These are phyloP conservation scores for Nemania diffusa DNA, from an alignment of 2,329 filamentous ascomycete genomes.

Conservation along the genomic window DNA sequence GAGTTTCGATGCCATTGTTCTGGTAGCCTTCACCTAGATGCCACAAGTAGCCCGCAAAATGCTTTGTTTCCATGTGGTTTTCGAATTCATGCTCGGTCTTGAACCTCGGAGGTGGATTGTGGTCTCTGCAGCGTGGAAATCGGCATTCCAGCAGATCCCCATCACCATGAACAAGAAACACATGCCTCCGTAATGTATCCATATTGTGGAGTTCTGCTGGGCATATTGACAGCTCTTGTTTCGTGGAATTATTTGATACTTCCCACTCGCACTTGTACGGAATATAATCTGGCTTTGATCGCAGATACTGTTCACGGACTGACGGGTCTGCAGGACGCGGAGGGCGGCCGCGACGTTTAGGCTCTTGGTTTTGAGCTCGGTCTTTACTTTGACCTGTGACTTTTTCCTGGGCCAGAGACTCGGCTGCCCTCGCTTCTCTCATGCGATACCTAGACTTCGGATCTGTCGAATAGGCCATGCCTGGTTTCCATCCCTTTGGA, in stretches of 20 bases:
- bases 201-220: slow-evolving; percentile 71
- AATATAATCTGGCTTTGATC: slow-evolving; percentile 57
- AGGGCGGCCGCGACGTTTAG: slow-evolving; percentile 57
- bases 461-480: slow-evolving; percentile 46
- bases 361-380: slow-evolving; percentile 34
- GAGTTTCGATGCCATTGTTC: slow-evolving; percentile 52
- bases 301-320: slow-evolving; percentile 55
- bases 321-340: slow-evolving; percentile 53
- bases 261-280: slow-evolving; percentile 69
- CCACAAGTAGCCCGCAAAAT: slow-evolving; percentile 66
- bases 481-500: slow-evolving; percentile 59
- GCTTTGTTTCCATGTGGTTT: slow-evolving; percentile 64
- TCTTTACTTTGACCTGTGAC: slow-evolving; percentile 1
- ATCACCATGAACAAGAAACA: slow-evolving; percentile 60
- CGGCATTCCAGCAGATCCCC: slow-evolving; percentile 45
- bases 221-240: slow-evolving; percentile 51
- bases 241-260: slow-evolving; percentile 37
- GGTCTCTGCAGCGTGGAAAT: slow-evolving; percentile 56
- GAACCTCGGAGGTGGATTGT: slow-evolving; percentile 38
- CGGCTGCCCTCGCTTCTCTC: slow-evolving; percentile 26
- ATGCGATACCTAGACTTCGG: slow-evolving; percentile 36
- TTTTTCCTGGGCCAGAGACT: slow-evolving; percentile 5
- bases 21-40: slow-evolving; percentile 68
- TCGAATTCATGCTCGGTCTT: slow-evolving; percentile 51
- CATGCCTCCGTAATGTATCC: slow-evolving; percentile 66